These are phyloP conservation scores for Fonsecaea pedrosoi DNA, from an alignment of 2,329 filamentous ascomycete species.

Conservation along the genomic window DNA sequence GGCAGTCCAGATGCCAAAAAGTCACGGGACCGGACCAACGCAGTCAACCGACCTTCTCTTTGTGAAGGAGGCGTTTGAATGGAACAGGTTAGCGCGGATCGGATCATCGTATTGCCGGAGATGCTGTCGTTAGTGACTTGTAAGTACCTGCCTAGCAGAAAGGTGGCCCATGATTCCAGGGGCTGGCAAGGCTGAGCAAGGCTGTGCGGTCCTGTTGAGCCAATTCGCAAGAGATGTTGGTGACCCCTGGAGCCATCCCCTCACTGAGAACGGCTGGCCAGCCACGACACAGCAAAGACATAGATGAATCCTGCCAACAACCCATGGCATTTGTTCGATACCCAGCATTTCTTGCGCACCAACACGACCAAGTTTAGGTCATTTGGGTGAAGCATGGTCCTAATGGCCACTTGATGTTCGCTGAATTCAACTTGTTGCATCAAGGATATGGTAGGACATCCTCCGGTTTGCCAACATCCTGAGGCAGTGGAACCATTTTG, in stretches of 20 bases:
- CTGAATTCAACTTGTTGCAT: not conserved
- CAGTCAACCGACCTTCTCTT: not conserved
- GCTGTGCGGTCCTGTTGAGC: not conserved
- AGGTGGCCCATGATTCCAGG: not conserved
- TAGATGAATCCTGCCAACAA: not conserved
- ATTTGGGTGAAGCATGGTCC: not conserved
- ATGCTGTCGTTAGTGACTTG: not conserved
- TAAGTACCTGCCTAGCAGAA: not conserved
- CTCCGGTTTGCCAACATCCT: conserved; percentile 33
- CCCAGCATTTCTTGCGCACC: not conserved
- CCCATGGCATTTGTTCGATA: not conserved
- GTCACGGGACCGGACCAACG: not conserved
- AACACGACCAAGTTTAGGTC: not conserved
- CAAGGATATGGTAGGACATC: conserved; percentile 30
- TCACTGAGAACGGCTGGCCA: not conserved
- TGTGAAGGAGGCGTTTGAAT: not conserved
- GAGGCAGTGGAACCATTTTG: conserved; percentile 29
- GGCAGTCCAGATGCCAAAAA: not conserved
- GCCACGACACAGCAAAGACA: not conserved
- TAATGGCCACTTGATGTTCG: not conserved
- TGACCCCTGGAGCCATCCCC: not conserved
- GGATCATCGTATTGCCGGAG: not conserved
- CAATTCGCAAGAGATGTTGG: not conserved
- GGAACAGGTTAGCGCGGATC: not conserved
- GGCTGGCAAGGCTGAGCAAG: conserved; percentile 17